Conservation (phyloP, 139 green algal species). For the Chlorella sp. region DNA sequence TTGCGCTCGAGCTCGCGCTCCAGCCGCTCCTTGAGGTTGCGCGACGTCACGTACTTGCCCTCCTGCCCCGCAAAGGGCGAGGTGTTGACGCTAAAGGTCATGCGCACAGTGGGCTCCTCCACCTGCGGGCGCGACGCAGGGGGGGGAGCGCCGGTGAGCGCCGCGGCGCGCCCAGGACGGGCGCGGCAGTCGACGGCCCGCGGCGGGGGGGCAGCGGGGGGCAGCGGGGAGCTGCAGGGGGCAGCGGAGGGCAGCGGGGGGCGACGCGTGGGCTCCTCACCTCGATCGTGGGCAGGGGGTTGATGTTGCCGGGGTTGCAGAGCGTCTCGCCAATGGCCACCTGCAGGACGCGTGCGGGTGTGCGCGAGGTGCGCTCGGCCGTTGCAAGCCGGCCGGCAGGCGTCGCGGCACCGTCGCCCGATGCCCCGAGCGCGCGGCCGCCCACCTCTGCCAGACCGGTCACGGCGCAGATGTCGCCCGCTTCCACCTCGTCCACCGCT, state of each 20-base stretch:
- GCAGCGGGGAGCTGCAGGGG: too few species aligned
- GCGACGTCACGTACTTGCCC: constrained; percentile 92
- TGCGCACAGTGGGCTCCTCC: constrained; percentile 97
- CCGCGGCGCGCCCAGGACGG: too few species aligned
- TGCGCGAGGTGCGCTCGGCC: too few species aligned
- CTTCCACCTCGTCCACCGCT: constrained; percentile 72
- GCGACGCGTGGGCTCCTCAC: constrained; percentile 24
- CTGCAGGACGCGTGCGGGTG: too few species aligned
- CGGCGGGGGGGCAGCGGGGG: too few species aligned
- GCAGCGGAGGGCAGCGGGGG: neutral
- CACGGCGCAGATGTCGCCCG: constrained; percentile 94
- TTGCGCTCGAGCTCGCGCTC: constrained; percentile 92
- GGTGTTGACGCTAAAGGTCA: constrained; percentile 97
- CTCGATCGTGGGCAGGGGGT: constrained; percentile 90
- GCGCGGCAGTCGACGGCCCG: too few species aligned
- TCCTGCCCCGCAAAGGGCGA: constrained; percentile 95
- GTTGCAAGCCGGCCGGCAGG: too few species aligned
- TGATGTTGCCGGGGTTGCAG: constrained; percentile 52
- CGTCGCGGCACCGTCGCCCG: too few species aligned
- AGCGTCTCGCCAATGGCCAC: constrained; percentile 97
- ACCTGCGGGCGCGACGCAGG: constrained; percentile 71
- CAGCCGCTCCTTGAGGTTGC: constrained; percentile 76
- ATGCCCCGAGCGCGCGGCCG: too few species aligned
- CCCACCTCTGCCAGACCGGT: constrained; percentile 65
- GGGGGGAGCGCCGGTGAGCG: too few species aligned